These are phyloP conservation scores for Trypanosoma avium DNA, from an alignment of 208 protist genomes.

Conservation along the genomic window DNA sequence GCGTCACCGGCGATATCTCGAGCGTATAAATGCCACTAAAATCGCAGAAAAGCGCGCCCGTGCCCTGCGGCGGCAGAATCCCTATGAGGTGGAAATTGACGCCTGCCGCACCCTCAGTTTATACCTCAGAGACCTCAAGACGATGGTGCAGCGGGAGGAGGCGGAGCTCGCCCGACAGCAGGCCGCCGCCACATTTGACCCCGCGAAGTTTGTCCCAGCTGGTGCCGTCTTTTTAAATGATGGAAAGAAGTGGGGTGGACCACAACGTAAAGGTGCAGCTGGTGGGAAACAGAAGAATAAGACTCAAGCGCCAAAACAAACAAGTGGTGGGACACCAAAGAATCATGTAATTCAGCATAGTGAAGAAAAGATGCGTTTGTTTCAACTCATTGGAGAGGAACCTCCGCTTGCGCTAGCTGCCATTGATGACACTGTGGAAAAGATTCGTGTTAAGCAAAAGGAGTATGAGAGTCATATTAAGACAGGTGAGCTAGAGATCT, in stretches of 20 bases:
- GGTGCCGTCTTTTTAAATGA: constrained; percentile 74
- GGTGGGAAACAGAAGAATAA: constrained; percentile 35
- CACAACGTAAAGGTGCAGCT: constrained; percentile 29
- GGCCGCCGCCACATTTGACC: constrained; percentile 70
- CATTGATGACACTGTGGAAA: constrained; percentile 45
- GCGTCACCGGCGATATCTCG: constrained; percentile 43
- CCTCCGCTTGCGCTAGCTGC: constrained; percentile 39
- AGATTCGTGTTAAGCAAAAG: constrained; percentile 40
- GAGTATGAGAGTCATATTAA: constrained; percentile 60
- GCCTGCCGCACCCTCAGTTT: constrained; percentile 53
- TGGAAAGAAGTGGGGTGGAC: constrained; percentile 47
- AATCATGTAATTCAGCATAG: constrained; percentile 52
- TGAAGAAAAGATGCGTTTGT: constrained; percentile 68
- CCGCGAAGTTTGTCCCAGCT: constrained; percentile 41
- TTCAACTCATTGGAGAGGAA: constrained; percentile 56
- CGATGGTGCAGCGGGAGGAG: constrained; percentile 61
- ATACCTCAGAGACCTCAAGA: constrained; percentile 69
- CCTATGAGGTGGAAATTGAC: constrained; percentile 58
- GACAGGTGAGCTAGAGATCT: constrained; percentile 51
- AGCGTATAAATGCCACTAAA: constrained; percentile 58
- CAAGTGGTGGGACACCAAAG: constrained; percentile 4
- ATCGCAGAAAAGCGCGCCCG: constrained; percentile 47
- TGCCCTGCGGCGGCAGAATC: constrained; percentile 58
- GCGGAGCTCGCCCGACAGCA: constrained; percentile 42
- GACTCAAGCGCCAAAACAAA: constrained; percentile 23